Evolutionary conservation across 345 rosid species (phyloP).

Genomic region (Euphorbia peplus): DNA sequence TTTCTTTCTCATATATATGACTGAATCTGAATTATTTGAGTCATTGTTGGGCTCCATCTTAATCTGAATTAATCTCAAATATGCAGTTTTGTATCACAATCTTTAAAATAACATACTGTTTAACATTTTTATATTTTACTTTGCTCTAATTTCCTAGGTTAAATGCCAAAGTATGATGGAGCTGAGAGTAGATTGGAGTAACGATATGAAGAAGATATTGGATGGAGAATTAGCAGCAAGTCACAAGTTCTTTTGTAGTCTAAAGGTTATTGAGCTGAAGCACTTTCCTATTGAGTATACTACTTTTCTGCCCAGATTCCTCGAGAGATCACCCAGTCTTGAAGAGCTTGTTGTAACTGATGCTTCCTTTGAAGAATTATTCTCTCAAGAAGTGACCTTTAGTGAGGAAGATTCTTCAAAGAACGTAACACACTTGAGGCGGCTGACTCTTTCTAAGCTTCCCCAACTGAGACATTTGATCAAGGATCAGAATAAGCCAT

Average conservation of each 20-base stretch:
- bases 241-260: not conserved
- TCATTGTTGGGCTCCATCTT: too few species aligned
- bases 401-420: not conserved
- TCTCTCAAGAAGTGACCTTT: not conserved
- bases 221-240: not conserved
- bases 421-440: not conserved
- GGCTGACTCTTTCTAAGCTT: conserved; percentile 2
- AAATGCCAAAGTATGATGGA: not conserved
- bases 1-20: not conserved
- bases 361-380: not conserved
- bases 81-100: too few species aligned
- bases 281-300: not conserved
- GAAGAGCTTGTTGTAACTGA: not conserved
- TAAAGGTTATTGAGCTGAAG: not conserved
- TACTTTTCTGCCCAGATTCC: not conserved
- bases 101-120: too few species aligned
- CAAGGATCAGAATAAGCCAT: not conserved
- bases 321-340: not conserved
- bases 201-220: not conserved
- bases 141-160: not conserved
- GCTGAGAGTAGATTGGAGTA: not conserved
- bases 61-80: too few species aligned
- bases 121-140: not conserved
- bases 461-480: not conserved
- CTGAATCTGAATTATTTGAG: not conserved